Base-by-base conservation (phyloP, 495 filamentous ascomycete genomes). In the Penicillium odoratum region DNA sequence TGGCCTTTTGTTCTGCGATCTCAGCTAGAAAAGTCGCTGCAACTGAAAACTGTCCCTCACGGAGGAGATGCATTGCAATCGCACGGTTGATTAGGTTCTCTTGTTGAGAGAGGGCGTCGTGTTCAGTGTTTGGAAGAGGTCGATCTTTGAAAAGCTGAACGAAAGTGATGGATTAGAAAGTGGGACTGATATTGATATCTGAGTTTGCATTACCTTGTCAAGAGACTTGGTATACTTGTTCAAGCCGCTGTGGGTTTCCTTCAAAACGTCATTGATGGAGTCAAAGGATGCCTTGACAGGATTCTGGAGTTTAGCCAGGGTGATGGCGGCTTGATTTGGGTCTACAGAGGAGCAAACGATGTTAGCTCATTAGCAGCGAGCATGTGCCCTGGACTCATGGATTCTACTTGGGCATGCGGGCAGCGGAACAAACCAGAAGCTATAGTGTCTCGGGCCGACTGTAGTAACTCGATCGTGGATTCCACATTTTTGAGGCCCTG, bases 21-120 rank as follows among this genome's bases (percentile, higher is more conserved):
- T 97, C 93, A 10, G 74, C 72, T 18, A 93, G 81, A 57, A 97
- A 97, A 4, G 88, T 91, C 5, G 85, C 80, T 3, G 93, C 93
- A 1, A 97, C 93, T 15, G 73, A 77, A 70, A 98, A 98, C 68
- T 96, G 89, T 36, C 94, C 94, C 77, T 98, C 95, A 25, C 94
- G 87, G 16, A 98, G 82, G 13, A 98, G 79, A 69, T 98, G 94
- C 92, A 98, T 97, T 3, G 89, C 90, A 54, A 98, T 94, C 21
- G 94, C 94, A 25, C 92, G 81, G 69, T 98, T 93, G 63, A 97
- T 89, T 9, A 96, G 81, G 36, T 81, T 73, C 5, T 87, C 78
- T 57, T 95, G 86, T 26, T 86, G 81, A 5, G 84, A 85, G 62
- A 97, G 83, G n/a, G 84, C 88, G 69, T 96, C 92, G 67, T 90